phyloP scores from a whole-genome alignment of 2,329 filamentous ascomycete genomes.

The Trichoderma harzianum region DNA sequence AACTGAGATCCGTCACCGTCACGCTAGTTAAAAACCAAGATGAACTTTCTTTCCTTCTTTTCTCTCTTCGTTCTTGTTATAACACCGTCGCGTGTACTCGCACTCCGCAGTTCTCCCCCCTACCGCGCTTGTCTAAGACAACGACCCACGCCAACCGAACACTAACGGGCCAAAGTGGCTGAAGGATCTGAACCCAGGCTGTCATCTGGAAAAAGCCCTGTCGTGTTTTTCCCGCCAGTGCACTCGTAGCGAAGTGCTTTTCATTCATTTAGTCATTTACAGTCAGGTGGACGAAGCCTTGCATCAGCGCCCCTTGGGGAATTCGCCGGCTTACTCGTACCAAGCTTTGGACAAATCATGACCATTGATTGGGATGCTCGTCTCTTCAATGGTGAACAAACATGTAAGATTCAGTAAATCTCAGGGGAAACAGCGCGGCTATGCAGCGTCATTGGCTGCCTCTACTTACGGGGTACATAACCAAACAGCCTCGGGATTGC shows the following conservation, averaged over 20 bases:
- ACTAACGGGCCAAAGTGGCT: not conserved
- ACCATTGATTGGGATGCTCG: not conserved
- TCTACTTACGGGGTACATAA: not conserved
- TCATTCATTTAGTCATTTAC: not conserved
- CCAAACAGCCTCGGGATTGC: too few species aligned
- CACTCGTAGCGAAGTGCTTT: not conserved
- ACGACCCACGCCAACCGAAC: not conserved
- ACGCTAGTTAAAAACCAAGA: not conserved
- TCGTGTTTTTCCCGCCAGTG: not conserved
- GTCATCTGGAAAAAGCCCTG: not conserved
- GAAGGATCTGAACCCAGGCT: not conserved
- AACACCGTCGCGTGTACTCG: not conserved
- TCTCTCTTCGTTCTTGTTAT: not conserved
- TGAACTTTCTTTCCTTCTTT: not conserved
- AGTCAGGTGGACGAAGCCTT: not conserved
- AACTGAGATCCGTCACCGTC: conserved; percentile 4
- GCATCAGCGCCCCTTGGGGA: not conserved
- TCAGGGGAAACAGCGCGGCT: not conserved
- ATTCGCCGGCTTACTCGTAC: not conserved
- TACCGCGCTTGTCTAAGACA: not conserved
- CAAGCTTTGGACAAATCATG: not conserved
- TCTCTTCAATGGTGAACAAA: not conserved
- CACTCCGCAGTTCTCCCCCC: not conserved
- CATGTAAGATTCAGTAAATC: not conserved
- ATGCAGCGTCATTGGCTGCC: not conserved